phyloP scores from a whole-genome alignment of 2,329 filamentous ascomycete species.

The Cercospora sp. region DNA sequence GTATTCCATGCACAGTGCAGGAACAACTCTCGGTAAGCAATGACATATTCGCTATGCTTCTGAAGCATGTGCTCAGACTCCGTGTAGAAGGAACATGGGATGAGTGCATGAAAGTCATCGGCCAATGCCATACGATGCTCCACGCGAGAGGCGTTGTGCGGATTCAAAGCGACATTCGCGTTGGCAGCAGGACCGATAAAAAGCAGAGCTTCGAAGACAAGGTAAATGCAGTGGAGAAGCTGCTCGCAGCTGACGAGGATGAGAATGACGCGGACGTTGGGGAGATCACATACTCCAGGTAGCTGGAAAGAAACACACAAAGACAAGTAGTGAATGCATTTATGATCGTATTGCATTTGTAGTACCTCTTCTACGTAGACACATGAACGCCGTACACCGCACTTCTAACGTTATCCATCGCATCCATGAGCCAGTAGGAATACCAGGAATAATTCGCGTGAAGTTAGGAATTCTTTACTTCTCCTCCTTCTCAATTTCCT shows the following conservation, averaged over 20 bases:
- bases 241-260: slow-evolving; percentile 46
- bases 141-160: slow-evolving; percentile 75
- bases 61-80: slow-evolving; percentile 3
- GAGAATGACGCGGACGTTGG: slow-evolving; percentile 9
- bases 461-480: slow-evolving; percentile 8
- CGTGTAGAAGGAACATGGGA: slow-evolving; percentile 83
- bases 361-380: not conserved
- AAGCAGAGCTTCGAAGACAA: slow-evolving; percentile 78
- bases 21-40: slow-evolving; percentile 79
- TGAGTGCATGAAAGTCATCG: slow-evolving; percentile 78
- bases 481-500: slow-evolving; percentile 22
- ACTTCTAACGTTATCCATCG: not conserved
- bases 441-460: not conserved
- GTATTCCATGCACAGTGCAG: slow-evolving; percentile 89
- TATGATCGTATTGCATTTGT: slow-evolving; percentile 3
- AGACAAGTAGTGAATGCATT: not conserved
- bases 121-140: slow-evolving; percentile 75
- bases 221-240: slow-evolving; percentile 61
- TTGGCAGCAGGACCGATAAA: slow-evolving; percentile 85
- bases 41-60: not conserved
- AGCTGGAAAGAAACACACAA: not conserved
- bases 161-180: slow-evolving; percentile 85
- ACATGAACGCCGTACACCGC: not conserved
- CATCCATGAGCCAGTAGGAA: not conserved
- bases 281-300: slow-evolving; percentile 7